These are phyloP conservation scores for Phytopythium ostracodes DNA, from an alignment of 352 stramenopile genomes.

Conservation along the genomic window DNA sequence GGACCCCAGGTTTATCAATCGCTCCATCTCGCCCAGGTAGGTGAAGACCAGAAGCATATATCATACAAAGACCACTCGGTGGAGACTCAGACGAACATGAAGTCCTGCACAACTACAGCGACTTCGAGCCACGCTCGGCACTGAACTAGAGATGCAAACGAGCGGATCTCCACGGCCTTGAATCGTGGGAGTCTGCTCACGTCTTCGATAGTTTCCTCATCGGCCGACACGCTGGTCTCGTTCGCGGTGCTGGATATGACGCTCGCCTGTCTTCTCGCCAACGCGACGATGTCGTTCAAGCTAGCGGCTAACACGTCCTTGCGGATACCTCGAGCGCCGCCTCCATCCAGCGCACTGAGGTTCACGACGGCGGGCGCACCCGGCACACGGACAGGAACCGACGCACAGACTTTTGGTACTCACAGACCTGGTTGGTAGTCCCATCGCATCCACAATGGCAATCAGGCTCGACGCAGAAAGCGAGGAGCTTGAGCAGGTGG, in stretches of 20 bases:
- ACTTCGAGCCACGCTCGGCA: neutral
- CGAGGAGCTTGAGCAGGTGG: neutral
- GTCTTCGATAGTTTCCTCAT: neutral
- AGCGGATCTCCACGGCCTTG: neutral
- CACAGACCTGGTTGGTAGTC: neutral
- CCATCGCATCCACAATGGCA: neutral
- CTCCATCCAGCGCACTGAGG: neutral
- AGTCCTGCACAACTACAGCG: neutral
- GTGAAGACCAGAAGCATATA: too few relatives aligned
- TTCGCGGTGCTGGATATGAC: neutral
- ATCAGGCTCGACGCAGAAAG: neutral
- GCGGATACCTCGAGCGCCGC: neutral
- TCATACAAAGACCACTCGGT: too few relatives aligned
- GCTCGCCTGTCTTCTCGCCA: neutral
- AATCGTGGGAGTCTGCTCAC: neutral
- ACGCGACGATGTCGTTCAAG: constrained; percentile 1
- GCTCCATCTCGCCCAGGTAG: too few relatives aligned
- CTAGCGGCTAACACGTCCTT: neutral
- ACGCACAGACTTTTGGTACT: neutral
- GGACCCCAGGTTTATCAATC: too few relatives aligned
- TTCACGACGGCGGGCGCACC: neutral
- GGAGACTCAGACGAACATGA: too few relatives aligned
- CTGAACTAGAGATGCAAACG: neutral
- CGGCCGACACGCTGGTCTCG: too few relatives aligned
- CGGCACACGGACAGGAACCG: constrained; percentile 1